These are phyloP conservation scores for Trichoderma guizhouense DNA, from an alignment of 2,329 filamentous ascomycete genomes.

Conservation along the genomic window DNA sequence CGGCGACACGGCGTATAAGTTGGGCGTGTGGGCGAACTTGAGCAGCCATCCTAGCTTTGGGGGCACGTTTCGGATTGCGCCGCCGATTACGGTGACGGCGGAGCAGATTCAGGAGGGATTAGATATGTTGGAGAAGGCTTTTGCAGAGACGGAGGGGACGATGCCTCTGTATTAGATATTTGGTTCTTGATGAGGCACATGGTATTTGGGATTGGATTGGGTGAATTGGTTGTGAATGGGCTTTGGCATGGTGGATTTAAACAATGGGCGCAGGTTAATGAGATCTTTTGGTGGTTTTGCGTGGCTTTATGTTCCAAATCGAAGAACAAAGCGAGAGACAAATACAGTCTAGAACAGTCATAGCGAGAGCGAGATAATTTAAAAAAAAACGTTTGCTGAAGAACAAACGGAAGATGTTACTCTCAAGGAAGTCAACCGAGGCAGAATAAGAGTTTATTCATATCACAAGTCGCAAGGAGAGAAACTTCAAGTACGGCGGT, in stretches of 20 bases:
- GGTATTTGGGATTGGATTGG: background rate
- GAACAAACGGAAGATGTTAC: background rate
- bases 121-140: constrained; percentile 54
- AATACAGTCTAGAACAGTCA: background rate
- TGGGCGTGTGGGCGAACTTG: constrained; percentile 57
- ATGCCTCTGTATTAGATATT: constrained; percentile 28
- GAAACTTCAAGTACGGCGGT: background rate
- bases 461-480: background rate
- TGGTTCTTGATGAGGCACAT: background rate
- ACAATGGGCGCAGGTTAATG: background rate
- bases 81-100: constrained; percentile 55
- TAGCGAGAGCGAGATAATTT: background rate
- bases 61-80: constrained; percentile 57
- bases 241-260: background rate
- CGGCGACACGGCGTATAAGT: constrained; percentile 44
- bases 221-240: background rate
- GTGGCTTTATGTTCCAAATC: background rate
- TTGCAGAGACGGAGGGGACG: constrained; percentile 36
- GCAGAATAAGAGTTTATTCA: background rate
- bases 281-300: background rate
- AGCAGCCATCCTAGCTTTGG: constrained; percentile 52
- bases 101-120: constrained; percentile 50
- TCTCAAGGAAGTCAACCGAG: no score
- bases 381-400: background rate
- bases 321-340: background rate